Percentiles rank a stretch among this genome's conserved stretches.
phyloP scores from a whole-genome alignment of 1,139 yeast species.

The Pneumocystis sp. region DNA sequence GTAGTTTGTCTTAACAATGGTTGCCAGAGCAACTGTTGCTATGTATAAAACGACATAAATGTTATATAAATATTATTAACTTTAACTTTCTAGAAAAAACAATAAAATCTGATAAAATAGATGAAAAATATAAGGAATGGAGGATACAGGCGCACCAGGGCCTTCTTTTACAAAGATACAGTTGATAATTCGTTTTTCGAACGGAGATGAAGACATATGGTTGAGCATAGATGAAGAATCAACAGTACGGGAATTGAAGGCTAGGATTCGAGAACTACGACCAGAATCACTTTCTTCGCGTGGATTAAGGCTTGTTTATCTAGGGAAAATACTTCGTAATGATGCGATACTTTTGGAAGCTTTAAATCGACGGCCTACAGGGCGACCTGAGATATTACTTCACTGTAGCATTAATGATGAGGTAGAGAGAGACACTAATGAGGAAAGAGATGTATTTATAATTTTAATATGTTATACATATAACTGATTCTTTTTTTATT shows the following conservation, averaged over 20 bases:
- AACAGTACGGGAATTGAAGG: neutral
- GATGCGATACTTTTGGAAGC: conserved; percentile 4
- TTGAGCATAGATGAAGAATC: neutral
- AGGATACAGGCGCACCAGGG: neutral
- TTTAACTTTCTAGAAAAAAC: neutral
- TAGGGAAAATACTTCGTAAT: conserved; percentile 13
- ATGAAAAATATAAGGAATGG: neutral
- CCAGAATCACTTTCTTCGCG: neutral
- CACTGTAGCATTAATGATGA: neutral
- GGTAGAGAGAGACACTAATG: neutral
- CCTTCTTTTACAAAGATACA: neutral
- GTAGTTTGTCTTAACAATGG: too few relatives aligned
- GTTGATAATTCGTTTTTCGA: neutral
- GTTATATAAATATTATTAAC: neutral
- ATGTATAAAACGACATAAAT: too few relatives aligned
- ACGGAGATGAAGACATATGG: neutral
- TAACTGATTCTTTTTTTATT: neutral
- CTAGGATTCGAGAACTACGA: neutral
- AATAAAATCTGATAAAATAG: neutral
- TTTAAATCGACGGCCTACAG: neutral
- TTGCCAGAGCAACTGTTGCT: too few relatives aligned
- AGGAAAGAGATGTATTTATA: neutral
- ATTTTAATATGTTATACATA: neutral
- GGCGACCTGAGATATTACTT: neutral
- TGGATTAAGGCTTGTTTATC: conserved; percentile 4